These are phyloP conservation scores for Anthoceros angustus DNA, from an alignment of 225 moss, liverwort and hornwort genomes.

Conservation along the genomic window DNA sequence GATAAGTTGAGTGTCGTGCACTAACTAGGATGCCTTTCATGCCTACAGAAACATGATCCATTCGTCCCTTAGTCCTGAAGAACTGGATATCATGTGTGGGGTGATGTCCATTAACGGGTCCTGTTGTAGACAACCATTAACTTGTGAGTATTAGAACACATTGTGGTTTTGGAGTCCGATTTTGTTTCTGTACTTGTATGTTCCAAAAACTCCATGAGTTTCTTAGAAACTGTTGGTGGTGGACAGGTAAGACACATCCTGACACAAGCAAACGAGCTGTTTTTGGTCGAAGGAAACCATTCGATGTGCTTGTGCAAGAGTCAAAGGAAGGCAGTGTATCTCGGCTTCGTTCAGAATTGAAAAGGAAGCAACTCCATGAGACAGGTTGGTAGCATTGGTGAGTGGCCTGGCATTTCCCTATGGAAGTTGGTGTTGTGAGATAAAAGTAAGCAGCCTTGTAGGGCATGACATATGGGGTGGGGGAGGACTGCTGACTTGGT, in stretches of 20 bases:
- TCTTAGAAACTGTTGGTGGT: not conserved
- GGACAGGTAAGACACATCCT: constrained; percentile 69
- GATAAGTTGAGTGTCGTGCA: not conserved
- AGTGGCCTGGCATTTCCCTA: constrained; percentile 64
- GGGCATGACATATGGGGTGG: not conserved
- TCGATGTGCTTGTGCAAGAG: constrained; percentile 74
- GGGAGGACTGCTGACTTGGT: not conserved
- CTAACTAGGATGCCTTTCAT: not conserved
- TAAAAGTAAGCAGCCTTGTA: not conserved
- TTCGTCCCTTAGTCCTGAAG: constrained; percentile 57
- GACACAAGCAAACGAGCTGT: constrained; percentile 84
- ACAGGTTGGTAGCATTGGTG: constrained; percentile 99
- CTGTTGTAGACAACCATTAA: constrained; percentile 73
- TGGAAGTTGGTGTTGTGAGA: constrained; percentile 4
- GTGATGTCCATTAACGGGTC: constrained; percentile 53
- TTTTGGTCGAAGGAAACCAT: constrained; percentile 62
- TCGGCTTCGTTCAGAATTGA: constrained; percentile 13
- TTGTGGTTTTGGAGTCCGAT: not conserved
- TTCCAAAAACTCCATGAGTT: not conserved
- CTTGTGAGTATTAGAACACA: constrained; percentile 34
- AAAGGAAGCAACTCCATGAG: constrained; percentile 79
- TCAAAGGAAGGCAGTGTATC: constrained; percentile 70
- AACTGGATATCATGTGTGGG: constrained; percentile 85
- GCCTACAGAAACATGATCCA: constrained; percentile 1
- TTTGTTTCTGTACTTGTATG: not conserved